Conservation (phyloP, 768 basidiomycete genomes). For the Serendipita sp. region DNA sequence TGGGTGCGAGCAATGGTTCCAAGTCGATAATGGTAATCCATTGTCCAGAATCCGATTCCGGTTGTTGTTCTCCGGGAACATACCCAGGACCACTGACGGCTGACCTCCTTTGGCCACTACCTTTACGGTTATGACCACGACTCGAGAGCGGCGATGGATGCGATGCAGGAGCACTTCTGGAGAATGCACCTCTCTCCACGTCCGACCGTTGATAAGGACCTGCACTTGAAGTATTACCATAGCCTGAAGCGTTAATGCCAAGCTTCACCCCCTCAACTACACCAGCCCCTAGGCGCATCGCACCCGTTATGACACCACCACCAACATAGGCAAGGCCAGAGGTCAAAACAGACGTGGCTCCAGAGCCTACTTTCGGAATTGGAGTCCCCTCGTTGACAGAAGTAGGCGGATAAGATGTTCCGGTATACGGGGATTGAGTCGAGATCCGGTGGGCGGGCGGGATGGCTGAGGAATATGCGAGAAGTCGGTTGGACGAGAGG, state of each 20-base stretch:
- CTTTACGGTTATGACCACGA: not conserved
- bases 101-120: not conserved
- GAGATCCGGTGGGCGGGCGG: not conserved
- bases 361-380: no score
- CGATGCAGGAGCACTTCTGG: not conserved
- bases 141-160: not conserved
- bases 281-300: not conserved
- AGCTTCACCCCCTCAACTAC: not conserved
- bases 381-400: not conserved
- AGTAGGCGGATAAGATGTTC: not conserved
- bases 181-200: not conserved
- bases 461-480: not conserved
- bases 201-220: not conserved
- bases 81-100: not conserved
- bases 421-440: not conserved
- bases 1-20: slow-evolving; percentile 17
- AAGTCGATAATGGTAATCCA: slow-evolving; percentile 46
- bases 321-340: not conserved
- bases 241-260: not conserved
- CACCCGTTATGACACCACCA: not conserved
- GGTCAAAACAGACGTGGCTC: not conserved
- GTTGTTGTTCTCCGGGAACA: no score
- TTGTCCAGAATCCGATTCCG: slow-evolving; percentile 18
- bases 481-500: not conserved
- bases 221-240: not conserved